These are phyloP conservation scores for Yamadazyma tumulicola DNA, from an alignment of 805 yeast genomes.

Conservation along the genomic window DNA sequence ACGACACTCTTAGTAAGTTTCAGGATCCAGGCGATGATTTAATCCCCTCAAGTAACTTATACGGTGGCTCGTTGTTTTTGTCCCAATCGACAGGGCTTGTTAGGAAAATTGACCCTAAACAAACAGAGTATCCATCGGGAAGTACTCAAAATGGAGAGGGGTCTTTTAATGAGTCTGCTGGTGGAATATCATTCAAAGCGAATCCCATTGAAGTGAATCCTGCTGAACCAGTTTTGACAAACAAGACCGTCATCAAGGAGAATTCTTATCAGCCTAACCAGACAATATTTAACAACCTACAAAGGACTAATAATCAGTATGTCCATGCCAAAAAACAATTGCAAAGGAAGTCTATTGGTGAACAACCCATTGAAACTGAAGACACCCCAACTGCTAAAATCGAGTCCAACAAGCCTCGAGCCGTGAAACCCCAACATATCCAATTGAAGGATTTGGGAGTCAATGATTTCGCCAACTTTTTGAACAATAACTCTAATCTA, in stretches of 20 bases:
- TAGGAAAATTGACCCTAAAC: conserved; percentile 26
- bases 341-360: conserved; percentile 10
- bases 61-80: conserved; percentile 40
- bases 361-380: conserved; percentile 1
- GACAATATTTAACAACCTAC: conserved; percentile 38
- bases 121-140: background rate
- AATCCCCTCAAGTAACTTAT: conserved; percentile 24
- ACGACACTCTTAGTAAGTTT: conserved; percentile 19
- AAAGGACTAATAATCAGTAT: conserved; percentile 37
- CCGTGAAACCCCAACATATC: background rate
- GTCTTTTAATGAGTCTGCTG: conserved; percentile 5
- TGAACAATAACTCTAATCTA: conserved; percentile 11
- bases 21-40: conserved; percentile 6
- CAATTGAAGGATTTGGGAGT: conserved; percentile 15
- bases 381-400: background rate
- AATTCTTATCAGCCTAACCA: conserved; percentile 43
- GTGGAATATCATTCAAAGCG: conserved; percentile 33
- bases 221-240: conserved; percentile 32
- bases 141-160: conserved; percentile 1
- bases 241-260: conserved; percentile 27
- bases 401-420: background rate
- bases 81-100: conserved; percentile 43
- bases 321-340: conserved; percentile 21
- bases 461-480: conserved; percentile 30
- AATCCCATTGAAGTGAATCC: conserved; percentile 21